Percentiles rank a stretch among this genome's conserved stretches.
Conservation (phyloP, 352 stramenopile species). For the Phytophthora pluvialis region DNA sequence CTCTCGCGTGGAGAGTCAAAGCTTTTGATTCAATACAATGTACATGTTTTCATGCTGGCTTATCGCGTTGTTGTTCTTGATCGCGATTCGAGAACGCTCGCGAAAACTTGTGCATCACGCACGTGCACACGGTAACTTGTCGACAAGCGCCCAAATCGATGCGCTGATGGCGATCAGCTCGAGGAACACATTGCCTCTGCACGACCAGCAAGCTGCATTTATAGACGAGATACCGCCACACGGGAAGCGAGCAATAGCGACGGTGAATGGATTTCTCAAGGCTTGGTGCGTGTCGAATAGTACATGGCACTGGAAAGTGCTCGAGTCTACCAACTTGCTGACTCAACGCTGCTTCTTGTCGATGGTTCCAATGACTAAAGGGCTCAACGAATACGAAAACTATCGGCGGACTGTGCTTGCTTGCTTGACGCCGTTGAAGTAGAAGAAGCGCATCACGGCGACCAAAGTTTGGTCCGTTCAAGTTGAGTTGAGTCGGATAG, state of each 20-base stretch:
- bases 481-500: constrained; percentile 21
- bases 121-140: constrained; percentile 5
- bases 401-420: no score
- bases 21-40: constrained; percentile 8
- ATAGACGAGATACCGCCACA: not conserved
- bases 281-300: not conserved
- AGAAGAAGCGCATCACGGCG: not conserved
- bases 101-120: constrained; percentile 2
- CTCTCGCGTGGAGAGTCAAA: not conserved
- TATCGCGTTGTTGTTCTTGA: not conserved
- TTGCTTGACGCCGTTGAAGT: no score
- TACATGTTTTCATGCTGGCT: constrained; percentile 7
- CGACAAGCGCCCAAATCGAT: constrained; percentile 4
- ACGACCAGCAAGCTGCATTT: constrained; percentile 1
- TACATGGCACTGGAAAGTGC: not conserved
- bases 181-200: constrained; percentile 3
- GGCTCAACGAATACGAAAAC: constrained; percentile 7
- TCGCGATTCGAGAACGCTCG: not conserved
- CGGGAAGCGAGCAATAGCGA: not conserved
- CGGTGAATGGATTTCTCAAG: not conserved
- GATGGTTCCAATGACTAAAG: not conserved
- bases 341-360: constrained; percentile 6
- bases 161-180: not conserved
- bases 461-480: not conserved
- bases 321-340: constrained; percentile 8